Percentiles rank a stretch among this genome's conserved stretches.
phyloP scores from a whole-genome alignment of 2,329 filamentous ascomycete genomes.

The Botrytis hyacinthi region DNA sequence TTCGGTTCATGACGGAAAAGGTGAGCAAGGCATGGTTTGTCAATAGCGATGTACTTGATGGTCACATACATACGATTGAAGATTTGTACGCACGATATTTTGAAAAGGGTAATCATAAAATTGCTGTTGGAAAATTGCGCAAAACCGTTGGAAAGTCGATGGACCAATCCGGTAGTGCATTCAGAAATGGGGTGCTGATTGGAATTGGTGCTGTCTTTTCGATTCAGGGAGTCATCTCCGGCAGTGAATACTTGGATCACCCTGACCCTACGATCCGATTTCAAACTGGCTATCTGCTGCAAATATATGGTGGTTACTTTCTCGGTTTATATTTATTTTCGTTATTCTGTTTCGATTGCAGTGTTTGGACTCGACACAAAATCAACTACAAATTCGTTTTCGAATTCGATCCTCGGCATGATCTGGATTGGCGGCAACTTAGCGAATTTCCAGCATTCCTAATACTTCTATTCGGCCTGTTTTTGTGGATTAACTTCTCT shows the following conservation, averaged over 20 bases:
- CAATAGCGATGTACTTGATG: conserved; percentile 79
- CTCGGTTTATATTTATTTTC: conserved; percentile 75
- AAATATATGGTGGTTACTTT: conserved; percentile 93
- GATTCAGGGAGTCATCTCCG: conserved; percentile 64
- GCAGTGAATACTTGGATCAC: conserved; percentile 50
- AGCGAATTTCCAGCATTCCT: conserved; percentile 85
- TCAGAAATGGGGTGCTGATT: conserved; percentile 63
- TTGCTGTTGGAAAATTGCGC: conserved; percentile 83
- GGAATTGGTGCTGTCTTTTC: conserved; percentile 66
- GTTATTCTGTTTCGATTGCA: conserved; percentile 83
- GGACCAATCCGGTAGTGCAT: conserved; percentile 57
- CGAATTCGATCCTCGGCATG: conserved; percentile 85
- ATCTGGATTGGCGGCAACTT: conserved; percentile 86
- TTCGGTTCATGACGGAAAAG: conserved; percentile 85
- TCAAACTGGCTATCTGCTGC: conserved; percentile 68
- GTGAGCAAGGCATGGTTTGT: conserved; percentile 92
- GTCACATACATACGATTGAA: conserved; percentile 76
- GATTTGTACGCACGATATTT: conserved; percentile 95
- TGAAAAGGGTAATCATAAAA: conserved; percentile 87
- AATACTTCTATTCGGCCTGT: conserved; percentile 71
- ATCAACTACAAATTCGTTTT: conserved; percentile 98
- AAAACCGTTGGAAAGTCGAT: conserved; percentile 60
- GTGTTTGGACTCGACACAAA: conserved; percentile 77
- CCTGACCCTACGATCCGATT: conserved; percentile 48
- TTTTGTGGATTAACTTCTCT: conserved; percentile 87